Conservation (phyloP, 2,329 filamentous ascomycete genomes). For the Aspergillus aculeatus region DNA sequence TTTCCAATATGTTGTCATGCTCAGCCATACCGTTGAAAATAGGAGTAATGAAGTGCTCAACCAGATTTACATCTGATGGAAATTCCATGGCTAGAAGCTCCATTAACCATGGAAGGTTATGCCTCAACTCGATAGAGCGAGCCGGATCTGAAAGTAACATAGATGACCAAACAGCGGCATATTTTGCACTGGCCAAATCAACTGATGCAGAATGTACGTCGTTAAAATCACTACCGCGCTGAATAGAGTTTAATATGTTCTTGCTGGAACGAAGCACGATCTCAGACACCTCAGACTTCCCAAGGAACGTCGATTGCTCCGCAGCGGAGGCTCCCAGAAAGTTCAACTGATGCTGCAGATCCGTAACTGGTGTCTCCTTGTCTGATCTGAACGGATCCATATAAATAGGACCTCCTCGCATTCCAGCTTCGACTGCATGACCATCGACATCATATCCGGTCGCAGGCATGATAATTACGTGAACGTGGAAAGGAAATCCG, state of each 20-base stretch:
- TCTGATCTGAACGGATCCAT: constrained; percentile 76
- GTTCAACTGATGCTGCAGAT: constrained; percentile 61
- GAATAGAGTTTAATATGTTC: constrained; percentile 75
- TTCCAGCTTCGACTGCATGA: constrained; percentile 22
- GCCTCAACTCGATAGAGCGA: constrained; percentile 54
- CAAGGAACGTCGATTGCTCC: constrained; percentile 55
- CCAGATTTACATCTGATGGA: constrained; percentile 69
- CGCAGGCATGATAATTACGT: constrained; percentile 70
- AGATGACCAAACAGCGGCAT: constrained; percentile 71
- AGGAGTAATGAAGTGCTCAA: constrained; percentile 67
- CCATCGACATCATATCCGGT: constrained; percentile 62
- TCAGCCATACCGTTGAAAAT: constrained; percentile 55
- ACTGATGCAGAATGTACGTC: constrained; percentile 35
- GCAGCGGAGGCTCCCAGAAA: constrained; percentile 47
- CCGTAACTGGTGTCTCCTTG: constrained; percentile 61
- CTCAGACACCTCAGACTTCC: constrained; percentile 62
- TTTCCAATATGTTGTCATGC: constrained; percentile 54
- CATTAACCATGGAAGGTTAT: constrained; percentile 64
- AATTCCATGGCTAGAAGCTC: constrained; percentile 64
- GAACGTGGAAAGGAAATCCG: constrained; percentile 80
- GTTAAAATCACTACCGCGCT: constrained; percentile 47
- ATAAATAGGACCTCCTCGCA: constrained; percentile 62
- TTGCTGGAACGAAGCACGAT: constrained; percentile 73
- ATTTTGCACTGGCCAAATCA: constrained; percentile 63
- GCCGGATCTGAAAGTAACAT: constrained; percentile 52